phyloP scores from a whole-genome alignment of 2,329 filamentous ascomycete species.

The Biscogniauxia marginata region DNA sequence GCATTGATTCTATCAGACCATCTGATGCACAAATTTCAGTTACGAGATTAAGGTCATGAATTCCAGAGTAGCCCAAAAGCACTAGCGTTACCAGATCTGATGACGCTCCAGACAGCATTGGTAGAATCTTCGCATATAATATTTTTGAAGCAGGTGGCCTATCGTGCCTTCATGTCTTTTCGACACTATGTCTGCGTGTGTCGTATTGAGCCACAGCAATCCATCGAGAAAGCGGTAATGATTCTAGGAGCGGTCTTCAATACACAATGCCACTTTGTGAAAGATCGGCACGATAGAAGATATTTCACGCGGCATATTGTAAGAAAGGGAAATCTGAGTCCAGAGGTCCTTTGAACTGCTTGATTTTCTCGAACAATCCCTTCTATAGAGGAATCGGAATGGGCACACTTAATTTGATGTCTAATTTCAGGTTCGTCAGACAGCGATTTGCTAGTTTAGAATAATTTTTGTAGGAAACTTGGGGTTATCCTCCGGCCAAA shows the following conservation, averaged over 20 bases:
- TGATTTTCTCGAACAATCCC: not conserved
- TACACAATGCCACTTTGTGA: not conserved
- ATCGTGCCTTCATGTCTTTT: too few relatives aligned
- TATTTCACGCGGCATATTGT: conserved; percentile 1
- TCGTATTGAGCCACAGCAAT: not conserved
- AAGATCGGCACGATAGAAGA: conserved; percentile 15
- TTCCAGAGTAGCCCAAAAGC: too few relatives aligned
- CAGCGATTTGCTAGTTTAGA: conserved; percentile 41
- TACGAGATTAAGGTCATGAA: too few relatives aligned
- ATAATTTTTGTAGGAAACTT: conserved; percentile 38
- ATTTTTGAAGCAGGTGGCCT: too few relatives aligned
- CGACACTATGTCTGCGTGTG: not conserved
- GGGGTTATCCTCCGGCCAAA: conserved; percentile 34
- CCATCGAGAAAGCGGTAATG: not conserved
- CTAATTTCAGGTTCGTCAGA: not conserved
- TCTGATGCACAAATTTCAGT: too few relatives aligned
- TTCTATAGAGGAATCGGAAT: not conserved
- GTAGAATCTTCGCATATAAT: too few relatives aligned
- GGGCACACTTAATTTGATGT: not conserved
- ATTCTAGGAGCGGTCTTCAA: not conserved
- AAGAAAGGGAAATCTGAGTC: conserved; percentile 12
- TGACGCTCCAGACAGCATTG: too few relatives aligned
- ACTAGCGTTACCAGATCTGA: too few relatives aligned
- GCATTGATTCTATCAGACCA: too few relatives aligned
- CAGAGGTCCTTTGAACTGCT: not conserved